Conservation (phyloP, 2,329 filamentous ascomycete genomes). For the Fusarium vanettenii region DNA sequence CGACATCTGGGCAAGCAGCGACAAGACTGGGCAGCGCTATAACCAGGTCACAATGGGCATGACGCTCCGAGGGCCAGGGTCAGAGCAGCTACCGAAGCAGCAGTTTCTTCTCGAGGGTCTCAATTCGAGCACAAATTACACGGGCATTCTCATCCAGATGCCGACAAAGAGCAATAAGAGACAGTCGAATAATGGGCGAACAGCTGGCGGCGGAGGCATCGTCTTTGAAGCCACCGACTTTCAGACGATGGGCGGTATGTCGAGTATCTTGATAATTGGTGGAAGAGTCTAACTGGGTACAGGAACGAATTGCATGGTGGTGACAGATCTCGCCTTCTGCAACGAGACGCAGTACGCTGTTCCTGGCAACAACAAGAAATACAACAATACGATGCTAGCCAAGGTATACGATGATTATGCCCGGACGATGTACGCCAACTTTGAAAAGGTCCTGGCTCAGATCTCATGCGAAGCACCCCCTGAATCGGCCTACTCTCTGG, state of each 20-base stretch:
- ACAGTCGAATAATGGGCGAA: conserved; percentile 45
- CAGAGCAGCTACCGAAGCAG: conserved; percentile 75
- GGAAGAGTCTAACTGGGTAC: conserved; percentile 18
- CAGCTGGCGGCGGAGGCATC: conserved; percentile 78
- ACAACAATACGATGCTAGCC: conserved; percentile 71
- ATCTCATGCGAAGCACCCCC: conserved; percentile 83
- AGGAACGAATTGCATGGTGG: conserved; percentile 85
- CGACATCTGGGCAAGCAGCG: conserved; percentile 65
- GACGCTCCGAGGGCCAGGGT: conserved; percentile 72
- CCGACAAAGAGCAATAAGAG: conserved; percentile 60
- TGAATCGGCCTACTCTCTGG: conserved; percentile 84
- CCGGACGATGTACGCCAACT: conserved; percentile 75
- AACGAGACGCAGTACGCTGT: conserved; percentile 90
- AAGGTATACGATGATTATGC: conserved; percentile 84
- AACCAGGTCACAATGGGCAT: conserved; percentile 70
- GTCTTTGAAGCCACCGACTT: conserved; percentile 81
- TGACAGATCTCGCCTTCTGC: conserved; percentile 91
- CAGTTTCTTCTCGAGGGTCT: conserved; percentile 88
- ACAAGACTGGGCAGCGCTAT: conserved; percentile 60
- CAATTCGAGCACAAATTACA: conserved; percentile 77
- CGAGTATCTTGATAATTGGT: not conserved
- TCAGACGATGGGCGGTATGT: conserved; percentile 79
- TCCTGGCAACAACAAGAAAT: conserved; percentile 77
- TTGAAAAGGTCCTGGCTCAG: conserved; percentile 84
- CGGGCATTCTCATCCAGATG: conserved; percentile 75